Evolutionary conservation across 257 asterid genomes (phyloP).

Genomic region (Gynochthodes officinalis): DNA sequence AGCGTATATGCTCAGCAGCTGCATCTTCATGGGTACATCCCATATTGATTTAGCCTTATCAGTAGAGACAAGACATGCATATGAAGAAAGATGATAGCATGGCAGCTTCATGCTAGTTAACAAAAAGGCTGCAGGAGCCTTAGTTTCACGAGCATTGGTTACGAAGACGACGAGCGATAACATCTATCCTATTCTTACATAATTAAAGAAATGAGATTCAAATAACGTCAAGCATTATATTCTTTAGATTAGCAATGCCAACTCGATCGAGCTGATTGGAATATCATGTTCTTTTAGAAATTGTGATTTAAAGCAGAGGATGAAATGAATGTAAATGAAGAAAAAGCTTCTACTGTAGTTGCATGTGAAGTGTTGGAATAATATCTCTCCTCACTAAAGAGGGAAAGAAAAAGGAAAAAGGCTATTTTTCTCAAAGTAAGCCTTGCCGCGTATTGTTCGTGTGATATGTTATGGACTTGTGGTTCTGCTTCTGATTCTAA

Average conservation of each 20-base stretch:
- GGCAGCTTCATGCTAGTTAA: too few species aligned
- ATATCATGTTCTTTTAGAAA: background rate
- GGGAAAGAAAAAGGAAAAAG: too few species aligned
- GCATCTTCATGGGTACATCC: background rate
- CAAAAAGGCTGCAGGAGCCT: too few species aligned
- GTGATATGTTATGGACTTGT: background rate
- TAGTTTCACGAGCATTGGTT: too few species aligned
- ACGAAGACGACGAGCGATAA: too few species aligned
- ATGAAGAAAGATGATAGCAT: too few species aligned
- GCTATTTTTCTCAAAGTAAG: background rate
- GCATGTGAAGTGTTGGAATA: background rate
- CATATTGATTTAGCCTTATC: too few species aligned
- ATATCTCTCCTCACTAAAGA: conserved; percentile 10
- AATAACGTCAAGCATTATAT: too few species aligned
- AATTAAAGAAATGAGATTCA: too few species aligned
- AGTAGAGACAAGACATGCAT: background rate
- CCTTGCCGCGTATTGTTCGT: background rate
- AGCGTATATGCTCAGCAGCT: background rate
- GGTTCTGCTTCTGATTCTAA: conserved; percentile 4
- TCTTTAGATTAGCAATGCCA: too few species aligned
- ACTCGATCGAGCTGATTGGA: background rate
- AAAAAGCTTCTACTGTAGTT: background rate
- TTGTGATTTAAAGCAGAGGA: background rate
- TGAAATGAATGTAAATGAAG: background rate
- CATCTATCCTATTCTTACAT: too few species aligned